phyloP scores from a whole-genome alignment of 2,329 filamentous ascomycete genomes.

The Penicillium sp. region DNA sequence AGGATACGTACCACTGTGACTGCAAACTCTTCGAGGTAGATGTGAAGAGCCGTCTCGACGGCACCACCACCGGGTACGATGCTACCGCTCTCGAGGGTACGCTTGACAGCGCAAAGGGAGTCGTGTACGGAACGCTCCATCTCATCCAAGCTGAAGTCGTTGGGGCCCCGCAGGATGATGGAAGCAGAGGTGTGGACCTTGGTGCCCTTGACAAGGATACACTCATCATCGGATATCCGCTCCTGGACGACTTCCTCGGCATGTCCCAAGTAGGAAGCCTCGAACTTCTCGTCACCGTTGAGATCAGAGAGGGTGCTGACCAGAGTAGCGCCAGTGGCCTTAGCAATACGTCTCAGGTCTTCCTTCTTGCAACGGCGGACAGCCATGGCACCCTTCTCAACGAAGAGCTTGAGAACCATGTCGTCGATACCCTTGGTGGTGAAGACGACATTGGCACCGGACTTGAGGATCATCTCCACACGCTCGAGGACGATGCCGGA shows the following conservation, averaged over 20 bases:
- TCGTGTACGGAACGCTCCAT: conserved; percentile 99
- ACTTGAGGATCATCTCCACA: conserved; percentile 94
- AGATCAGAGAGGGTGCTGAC: conserved; percentile 89
- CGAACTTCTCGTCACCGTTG: conserved; percentile 95
- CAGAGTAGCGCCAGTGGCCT: conserved; percentile 85
- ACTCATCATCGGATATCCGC: conserved; percentile 97
- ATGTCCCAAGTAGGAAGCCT: conserved; percentile 75
- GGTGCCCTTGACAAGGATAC: conserved; percentile 91
- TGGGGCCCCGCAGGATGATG: conserved; percentile 87
- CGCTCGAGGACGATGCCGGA: conserved; percentile 86
- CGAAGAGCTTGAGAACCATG: conserved; percentile 82
- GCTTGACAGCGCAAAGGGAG: conserved; percentile 91
- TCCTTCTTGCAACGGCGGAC: conserved; percentile 97
- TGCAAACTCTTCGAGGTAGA: conserved; percentile 97
- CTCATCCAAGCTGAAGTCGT: conserved; percentile 94
- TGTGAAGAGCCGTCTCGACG: conserved; percentile 94
- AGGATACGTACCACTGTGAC: conserved; percentile 66
- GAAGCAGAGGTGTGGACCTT: conserved; percentile 90
- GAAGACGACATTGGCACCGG: conserved; percentile 88
- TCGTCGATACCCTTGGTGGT: conserved; percentile 99
- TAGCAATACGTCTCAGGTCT: conserved; percentile 88
- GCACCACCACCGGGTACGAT: conserved; percentile 94
- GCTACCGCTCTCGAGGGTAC: conserved; percentile 89
- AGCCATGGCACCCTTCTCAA: conserved; percentile 91
- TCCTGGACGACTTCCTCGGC: conserved; percentile 97